Conservation (phyloP, 208 protist species). For the Trypanosoma cruzi region DNA sequence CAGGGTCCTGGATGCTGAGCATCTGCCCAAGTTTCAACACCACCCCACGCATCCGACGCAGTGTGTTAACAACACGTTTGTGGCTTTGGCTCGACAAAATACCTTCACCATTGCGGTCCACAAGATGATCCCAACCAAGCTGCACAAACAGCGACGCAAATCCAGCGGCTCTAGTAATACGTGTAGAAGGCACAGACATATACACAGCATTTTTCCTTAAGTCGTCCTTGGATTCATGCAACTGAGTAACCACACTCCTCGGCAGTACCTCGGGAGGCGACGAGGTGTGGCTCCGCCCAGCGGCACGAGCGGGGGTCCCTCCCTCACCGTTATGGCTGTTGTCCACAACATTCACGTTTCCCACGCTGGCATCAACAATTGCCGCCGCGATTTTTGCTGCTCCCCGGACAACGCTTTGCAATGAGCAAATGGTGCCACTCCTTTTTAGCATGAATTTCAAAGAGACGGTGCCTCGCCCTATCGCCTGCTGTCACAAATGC, state of each 20-base stretch:
- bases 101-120: constrained; percentile 23
- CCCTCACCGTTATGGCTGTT: neutral
- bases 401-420: constrained; percentile 59
- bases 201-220: constrained; percentile 25
- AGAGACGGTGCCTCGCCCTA: neutral
- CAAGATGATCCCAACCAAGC: constrained; percentile 69
- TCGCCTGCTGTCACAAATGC: neutral
- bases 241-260: neutral
- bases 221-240: neutral
- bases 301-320: neutral
- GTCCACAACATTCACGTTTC: neutral
- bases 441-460: constrained; percentile 1
- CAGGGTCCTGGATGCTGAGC: constrained; percentile 91
- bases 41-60: constrained; percentile 95
- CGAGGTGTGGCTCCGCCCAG: neutral
- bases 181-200: constrained; percentile 63
- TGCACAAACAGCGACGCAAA: constrained; percentile 74
- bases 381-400: constrained; percentile 39
- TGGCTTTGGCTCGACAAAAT: constrained; percentile 53
- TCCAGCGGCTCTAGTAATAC: constrained; percentile 50
- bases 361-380: constrained; percentile 19
- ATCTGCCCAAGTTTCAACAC: constrained; percentile 97
- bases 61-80: constrained; percentile 90
- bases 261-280: neutral
- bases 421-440: constrained; percentile 11